Conservation (phyloP, 805 yeast species). For the Nakazawaea ambrosiae region DNA sequence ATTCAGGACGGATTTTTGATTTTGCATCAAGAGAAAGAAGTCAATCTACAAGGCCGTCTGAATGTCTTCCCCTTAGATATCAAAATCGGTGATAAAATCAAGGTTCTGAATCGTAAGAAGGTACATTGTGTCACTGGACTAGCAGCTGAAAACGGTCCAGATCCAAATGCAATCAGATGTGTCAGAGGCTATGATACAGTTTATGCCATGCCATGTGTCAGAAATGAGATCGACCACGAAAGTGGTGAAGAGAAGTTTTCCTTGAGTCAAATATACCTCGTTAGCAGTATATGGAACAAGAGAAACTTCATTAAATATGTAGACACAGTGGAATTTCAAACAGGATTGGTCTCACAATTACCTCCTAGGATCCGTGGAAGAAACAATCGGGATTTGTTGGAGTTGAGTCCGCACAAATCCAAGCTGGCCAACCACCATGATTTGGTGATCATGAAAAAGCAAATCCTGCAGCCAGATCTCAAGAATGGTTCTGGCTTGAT, state of each 20-base stretch:
- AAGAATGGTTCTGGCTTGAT: neutral
- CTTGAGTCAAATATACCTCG: constrained; percentile 3
- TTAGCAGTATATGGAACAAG: constrained; percentile 6
- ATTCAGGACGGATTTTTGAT: constrained; percentile 7
- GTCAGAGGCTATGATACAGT: constrained; percentile 56
- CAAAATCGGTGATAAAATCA: constrained; percentile 48
- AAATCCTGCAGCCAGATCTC: neutral
- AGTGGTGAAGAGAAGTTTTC: constrained; percentile 1
- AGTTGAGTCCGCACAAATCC: constrained; percentile 4
- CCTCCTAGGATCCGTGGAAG: constrained; percentile 2
- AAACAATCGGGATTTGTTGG: constrained; percentile 1
- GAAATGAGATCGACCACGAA: constrained; percentile 10
- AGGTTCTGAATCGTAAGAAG: constrained; percentile 23
- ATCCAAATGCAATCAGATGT: constrained; percentile 34
- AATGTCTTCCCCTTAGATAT: constrained; percentile 42
- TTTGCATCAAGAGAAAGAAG: constrained; percentile 3
- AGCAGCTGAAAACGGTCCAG: constrained; percentile 16
- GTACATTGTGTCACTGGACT: constrained; percentile 42
- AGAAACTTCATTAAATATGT: neutral
- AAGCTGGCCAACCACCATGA: neutral
- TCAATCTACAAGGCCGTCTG: constrained; percentile 14
- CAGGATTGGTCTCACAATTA: neutral
- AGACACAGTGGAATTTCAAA: neutral
- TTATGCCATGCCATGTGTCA: constrained; percentile 19
- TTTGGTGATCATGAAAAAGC: neutral